Percentiles rank a stretch among this genome's conserved stretches.
Evolutionary conservation across 2,329 filamentous ascomycete species (phyloP).

Genomic region (Verticillium nonalfalfae): DNA sequence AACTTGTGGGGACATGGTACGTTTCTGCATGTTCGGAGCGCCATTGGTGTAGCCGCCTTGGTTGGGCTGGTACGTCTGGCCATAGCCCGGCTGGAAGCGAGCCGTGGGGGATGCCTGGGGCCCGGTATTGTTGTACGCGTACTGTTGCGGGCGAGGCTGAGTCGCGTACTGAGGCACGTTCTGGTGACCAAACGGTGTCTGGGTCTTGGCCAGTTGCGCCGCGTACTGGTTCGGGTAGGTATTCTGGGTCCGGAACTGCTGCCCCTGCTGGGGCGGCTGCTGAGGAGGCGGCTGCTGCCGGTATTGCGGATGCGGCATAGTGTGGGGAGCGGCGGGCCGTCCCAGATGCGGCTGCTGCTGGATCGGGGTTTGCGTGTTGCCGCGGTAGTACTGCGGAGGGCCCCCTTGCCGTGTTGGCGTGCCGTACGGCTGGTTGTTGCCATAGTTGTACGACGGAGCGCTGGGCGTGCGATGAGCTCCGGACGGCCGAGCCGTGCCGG

Average conservation of each 20-base stretch:
- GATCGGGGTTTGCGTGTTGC: conserved; percentile 30
- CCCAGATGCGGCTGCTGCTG: conserved; percentile 29
- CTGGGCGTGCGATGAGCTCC: conserved; percentile 31
- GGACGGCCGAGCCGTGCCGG: conserved; percentile 15
- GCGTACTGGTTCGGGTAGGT: conserved; percentile 40
- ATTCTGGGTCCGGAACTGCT: conserved; percentile 44
- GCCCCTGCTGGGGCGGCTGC: conserved; percentile 25
- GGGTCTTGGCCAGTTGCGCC: conserved; percentile 44
- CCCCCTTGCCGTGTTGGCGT: conserved; percentile 39
- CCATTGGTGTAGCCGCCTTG: conserved; percentile 37
- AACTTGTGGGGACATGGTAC: conserved; percentile 39
- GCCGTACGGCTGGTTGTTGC: conserved; percentile 36
- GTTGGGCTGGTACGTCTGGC: conserved; percentile 27
- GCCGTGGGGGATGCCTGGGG: conserved; percentile 33
- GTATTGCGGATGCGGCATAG: conserved; percentile 23
- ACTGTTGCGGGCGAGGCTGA: conserved; percentile 34
- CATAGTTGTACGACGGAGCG: conserved; percentile 37
- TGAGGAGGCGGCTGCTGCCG: conserved; percentile 25
- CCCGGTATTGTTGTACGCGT: conserved; percentile 26
- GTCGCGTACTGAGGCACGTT: conserved; percentile 40
- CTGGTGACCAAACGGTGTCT: conserved; percentile 45
- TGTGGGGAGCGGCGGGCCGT: conserved; percentile 21
- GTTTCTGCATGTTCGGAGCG: conserved; percentile 26
- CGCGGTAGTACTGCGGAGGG: conserved; percentile 35
- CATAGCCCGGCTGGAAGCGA: conserved; percentile 30